Evolutionary conservation across 1,284 basidiomycete genomes (phyloP).

Genomic region (Cutaneotrichosporon sp.): DNA sequence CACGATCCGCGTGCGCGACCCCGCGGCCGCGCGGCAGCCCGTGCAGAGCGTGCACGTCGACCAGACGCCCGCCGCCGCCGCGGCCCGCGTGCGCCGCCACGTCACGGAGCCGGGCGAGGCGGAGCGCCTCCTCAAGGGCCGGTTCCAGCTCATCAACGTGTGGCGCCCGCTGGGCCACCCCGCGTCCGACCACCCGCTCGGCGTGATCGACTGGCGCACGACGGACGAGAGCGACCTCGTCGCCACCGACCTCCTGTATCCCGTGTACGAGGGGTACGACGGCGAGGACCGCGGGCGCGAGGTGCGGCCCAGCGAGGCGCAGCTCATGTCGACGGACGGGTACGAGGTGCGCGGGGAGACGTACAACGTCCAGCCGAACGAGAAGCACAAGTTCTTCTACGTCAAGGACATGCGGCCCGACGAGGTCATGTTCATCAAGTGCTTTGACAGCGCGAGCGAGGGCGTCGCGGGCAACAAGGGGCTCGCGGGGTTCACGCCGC

Average conservation of each 20-base stretch:
- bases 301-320: slow-evolving; percentile 1
- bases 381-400: slow-evolving; percentile 23
- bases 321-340: slow-evolving; percentile 9
- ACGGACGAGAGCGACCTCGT: slow-evolving; percentile 15
- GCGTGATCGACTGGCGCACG: slow-evolving; percentile 25
- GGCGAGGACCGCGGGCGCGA: slow-evolving; percentile 26
- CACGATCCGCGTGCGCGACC: slow-evolving; percentile 25
- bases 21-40: slow-evolving; percentile 20
- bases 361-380: slow-evolving; percentile 21
- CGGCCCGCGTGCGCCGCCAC: slow-evolving; percentile 20
- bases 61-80: slow-evolving; percentile 25
- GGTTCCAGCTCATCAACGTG: slow-evolving; percentile 29
- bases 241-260: slow-evolving; percentile 23
- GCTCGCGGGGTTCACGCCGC: slow-evolving; percentile 24
- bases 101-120: slow-evolving; percentile 14
- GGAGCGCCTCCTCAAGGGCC: slow-evolving; percentile 21
- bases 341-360: slow-evolving; percentile 26
- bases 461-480: slow-evolving; percentile 13
- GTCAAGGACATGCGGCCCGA: slow-evolving; percentile 25
- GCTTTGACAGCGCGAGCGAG: slow-evolving; percentile 21
- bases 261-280: slow-evolving; percentile 13
- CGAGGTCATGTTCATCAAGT: slow-evolving; percentile 30
- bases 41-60: slow-evolving; percentile 25
- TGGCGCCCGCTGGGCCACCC: slow-evolving; percentile 24
- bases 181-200: slow-evolving; percentile 20